These are phyloP conservation scores for Coprinopsis cinerea DNA, from an alignment of 768 basidiomycete species.

Conservation along the genomic window DNA sequence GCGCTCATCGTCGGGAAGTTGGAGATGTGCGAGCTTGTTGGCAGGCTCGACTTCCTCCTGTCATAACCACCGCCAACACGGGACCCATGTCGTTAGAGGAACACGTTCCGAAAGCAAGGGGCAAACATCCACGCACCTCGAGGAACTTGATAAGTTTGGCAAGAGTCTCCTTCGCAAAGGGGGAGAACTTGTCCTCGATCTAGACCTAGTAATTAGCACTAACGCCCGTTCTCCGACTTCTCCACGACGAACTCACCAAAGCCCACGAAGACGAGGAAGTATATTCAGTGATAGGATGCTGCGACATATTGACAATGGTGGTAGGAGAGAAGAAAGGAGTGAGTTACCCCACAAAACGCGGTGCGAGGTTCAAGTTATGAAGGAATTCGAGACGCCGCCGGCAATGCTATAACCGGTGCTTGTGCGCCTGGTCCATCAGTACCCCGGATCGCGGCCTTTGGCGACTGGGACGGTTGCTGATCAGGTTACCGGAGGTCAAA, in stretches of 20 bases:
- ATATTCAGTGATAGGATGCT: constrained; percentile 69
- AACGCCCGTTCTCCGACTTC: neutral
- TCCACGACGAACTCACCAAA: constrained; percentile 43
- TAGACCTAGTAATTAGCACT: constrained; percentile 20
- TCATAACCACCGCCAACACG: too few relatives aligned
- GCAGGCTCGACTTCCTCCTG: constrained; percentile 90
- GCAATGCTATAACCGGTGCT: too few relatives aligned
- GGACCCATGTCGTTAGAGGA: neutral
- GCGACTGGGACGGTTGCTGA: too few relatives aligned
- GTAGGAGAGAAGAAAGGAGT: neutral
- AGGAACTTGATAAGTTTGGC: constrained; percentile 80
- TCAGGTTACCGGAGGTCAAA: too few relatives aligned
- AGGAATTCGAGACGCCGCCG: neutral
- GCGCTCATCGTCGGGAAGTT: constrained; percentile 67
- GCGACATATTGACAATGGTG: constrained; percentile 35
- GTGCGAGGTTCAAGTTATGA: neutral
- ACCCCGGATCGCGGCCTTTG: too few relatives aligned
- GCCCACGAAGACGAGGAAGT: constrained; percentile 87
- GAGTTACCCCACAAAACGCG: neutral
- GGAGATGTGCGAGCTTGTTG: constrained; percentile 67
- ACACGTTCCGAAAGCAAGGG: neutral
- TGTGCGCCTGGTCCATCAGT: too few relatives aligned
- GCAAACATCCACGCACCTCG: constrained; percentile 59
- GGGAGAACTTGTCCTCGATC: constrained; percentile 92
- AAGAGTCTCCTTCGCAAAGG: constrained; percentile 81